Percentiles rank a stretch among this genome's conserved stretches.
phyloP scores from a whole-genome alignment of 345 rosid genomes.

The Erysimum cheiranthoides region DNA sequence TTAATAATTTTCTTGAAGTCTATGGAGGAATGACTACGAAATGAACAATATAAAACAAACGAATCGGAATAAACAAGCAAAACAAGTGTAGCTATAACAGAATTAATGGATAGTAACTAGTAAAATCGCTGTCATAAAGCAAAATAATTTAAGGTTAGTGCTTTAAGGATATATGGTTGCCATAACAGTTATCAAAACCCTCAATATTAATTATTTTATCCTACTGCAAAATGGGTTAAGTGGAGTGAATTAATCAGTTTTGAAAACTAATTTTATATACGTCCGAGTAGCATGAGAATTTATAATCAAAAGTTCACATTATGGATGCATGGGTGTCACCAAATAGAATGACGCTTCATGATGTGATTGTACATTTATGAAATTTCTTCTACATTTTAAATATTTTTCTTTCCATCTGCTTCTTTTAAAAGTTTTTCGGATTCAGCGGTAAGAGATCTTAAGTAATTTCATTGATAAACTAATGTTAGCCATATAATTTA shows the following conservation, averaged over 20 bases:
- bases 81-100: background rate
- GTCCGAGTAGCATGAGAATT: background rate
- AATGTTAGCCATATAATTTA: background rate
- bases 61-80: background rate
- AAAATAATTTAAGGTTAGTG: no score
- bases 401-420: background rate
- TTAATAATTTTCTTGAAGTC: background rate
- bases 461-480: background rate
- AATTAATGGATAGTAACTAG: no score
- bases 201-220: no score
- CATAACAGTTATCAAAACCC: no score
- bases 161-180: no score
- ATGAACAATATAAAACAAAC: background rate
- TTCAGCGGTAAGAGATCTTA: background rate
- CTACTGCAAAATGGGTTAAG: no score
- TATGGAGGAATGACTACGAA: background rate
- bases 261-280: background rate
- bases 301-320: conserved; percentile 12
- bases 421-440: background rate
- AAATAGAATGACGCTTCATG: conserved; percentile 20
- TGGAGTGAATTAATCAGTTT: no score
- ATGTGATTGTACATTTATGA: conserved; percentile 28
- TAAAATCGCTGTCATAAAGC: no score
- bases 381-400: background rate
- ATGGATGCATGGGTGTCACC: conserved; percentile 24